These are phyloP conservation scores for Lachancea kluyveri DNA, from an alignment of 805 yeast species.

Conservation along the genomic window DNA sequence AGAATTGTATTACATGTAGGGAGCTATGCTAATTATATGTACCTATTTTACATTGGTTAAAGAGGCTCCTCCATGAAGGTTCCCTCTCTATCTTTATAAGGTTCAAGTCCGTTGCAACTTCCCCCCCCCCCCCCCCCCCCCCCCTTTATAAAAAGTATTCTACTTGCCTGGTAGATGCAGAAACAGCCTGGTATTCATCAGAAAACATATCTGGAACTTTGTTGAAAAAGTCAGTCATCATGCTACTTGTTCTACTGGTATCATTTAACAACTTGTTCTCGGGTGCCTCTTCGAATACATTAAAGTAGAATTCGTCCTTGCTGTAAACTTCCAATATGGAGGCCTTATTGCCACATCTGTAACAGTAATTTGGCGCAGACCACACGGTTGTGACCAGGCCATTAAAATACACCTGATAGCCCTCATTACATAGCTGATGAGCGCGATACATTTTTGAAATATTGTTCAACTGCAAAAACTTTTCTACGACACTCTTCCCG, in stretches of 20 bases:
- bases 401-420: slow-evolving; percentile 84
- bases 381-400: slow-evolving; percentile 94
- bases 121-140: too few relatives aligned
- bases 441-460: slow-evolving; percentile 85
- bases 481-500: slow-evolving; percentile 85
- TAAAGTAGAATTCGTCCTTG: slow-evolving; percentile 65
- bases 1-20: slow-evolving; percentile 69
- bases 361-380: slow-evolving; percentile 98
- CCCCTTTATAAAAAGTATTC: slow-evolving; percentile 27
- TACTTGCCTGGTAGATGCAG: slow-evolving; percentile 28
- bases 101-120: too few relatives aligned
- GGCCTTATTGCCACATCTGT: slow-evolving; percentile 94
- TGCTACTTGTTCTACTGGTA: slow-evolving; percentile 10
- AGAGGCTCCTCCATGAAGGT: too few relatives aligned
- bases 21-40: slow-evolving; percentile 25
- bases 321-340: slow-evolving; percentile 86
- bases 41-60: too few relatives aligned
- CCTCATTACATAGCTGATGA: slow-evolving; percentile 95
- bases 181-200: slow-evolving; percentile 30
- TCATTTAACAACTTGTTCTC: slow-evolving; percentile 54
- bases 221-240: slow-evolving; percentile 17
- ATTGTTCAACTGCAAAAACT: slow-evolving; percentile 70
- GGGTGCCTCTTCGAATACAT: slow-evolving; percentile 96
- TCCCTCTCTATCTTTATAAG: too few relatives aligned
- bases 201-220: slow-evolving; percentile 26